Conservation (phyloP, 148 eudicot genomes). For the Rhododendron ovatum region DNA sequence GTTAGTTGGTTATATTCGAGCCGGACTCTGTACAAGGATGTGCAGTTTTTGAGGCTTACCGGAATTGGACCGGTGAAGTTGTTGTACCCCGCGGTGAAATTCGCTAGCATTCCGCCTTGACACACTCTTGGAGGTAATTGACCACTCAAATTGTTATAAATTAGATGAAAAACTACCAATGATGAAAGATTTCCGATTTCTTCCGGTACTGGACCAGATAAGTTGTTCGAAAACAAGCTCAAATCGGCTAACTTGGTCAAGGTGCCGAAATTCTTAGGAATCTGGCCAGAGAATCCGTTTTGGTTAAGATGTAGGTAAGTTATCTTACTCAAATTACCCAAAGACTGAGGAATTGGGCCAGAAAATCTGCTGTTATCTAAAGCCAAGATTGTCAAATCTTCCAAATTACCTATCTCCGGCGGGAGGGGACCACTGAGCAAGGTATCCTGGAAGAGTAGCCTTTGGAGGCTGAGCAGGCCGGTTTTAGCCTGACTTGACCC, state of each 20-base stretch:
- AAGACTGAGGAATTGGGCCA: too few species aligned
- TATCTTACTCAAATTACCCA: background rate
- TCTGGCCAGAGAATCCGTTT: background rate
- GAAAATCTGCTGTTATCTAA: background rate
- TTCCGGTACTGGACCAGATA: background rate
- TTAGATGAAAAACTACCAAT: background rate
- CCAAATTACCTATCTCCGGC: background rate
- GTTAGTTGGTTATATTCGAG: constrained; percentile 1
- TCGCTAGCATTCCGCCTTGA: background rate
- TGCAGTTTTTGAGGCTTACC: constrained; percentile 1
- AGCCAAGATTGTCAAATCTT: background rate
- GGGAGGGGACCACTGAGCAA: background rate
- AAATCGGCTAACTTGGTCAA: background rate
- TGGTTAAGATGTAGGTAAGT: too few species aligned
- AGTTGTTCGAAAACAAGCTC: background rate
- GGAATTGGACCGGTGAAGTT: background rate
- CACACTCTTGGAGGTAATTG: constrained; percentile 1
- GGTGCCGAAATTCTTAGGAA: background rate
- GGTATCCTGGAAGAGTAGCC: background rate
- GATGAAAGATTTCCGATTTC: constrained; percentile 6
- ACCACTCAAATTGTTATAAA: background rate
- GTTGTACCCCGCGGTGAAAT: constrained; percentile 1
- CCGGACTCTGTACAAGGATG: constrained; percentile 6
- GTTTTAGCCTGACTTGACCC: background rate
- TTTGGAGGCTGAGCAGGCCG: background rate